Evolutionary conservation across 2,329 filamentous ascomycete species (phyloP).

Genomic region (Stemphylium lycopersici): DNA sequence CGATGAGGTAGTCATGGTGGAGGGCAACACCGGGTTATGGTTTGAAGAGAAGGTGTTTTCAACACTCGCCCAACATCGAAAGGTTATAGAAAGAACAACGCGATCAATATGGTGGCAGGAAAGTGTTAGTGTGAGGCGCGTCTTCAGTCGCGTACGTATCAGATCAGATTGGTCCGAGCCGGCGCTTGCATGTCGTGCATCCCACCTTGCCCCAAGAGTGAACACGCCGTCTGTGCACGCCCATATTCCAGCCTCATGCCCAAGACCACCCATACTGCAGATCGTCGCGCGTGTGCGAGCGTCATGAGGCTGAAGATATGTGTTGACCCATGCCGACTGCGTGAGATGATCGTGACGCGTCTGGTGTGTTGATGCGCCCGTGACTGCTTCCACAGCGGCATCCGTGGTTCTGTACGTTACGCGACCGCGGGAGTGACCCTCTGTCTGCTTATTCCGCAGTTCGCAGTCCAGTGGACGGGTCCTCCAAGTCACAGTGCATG

Average conservation of each 20-base stretch:
- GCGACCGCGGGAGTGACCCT: no score
- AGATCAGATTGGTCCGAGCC: constrained; percentile 18
- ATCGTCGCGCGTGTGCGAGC: constrained; percentile 6
- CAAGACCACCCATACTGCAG: background rate
- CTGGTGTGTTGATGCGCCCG: no score
- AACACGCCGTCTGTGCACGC: constrained; percentile 17
- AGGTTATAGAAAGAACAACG: constrained; percentile 19
- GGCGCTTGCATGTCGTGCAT: constrained; percentile 27
- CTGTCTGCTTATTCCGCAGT: no score
- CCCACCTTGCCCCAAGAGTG: constrained; percentile 8
- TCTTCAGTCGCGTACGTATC: constrained; percentile 19
- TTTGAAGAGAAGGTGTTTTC: background rate
- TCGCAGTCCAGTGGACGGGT: no score
- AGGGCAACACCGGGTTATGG: background rate
- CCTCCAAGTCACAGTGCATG: no score
- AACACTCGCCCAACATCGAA: constrained; percentile 18
- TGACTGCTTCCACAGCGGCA: no score
- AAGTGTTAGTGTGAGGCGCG: constrained; percentile 23
- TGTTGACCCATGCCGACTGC: background rate
- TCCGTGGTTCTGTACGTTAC: no score
- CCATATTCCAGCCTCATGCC: constrained; percentile 10
- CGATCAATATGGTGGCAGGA: constrained; percentile 36
- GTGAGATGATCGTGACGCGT: background rate
- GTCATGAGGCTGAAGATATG: background rate
- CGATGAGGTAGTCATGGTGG: constrained; percentile 32